Evolutionary conservation across 2,329 filamentous ascomycete genomes (phyloP).

Genomic region (Aspergillus neotritici): DNA sequence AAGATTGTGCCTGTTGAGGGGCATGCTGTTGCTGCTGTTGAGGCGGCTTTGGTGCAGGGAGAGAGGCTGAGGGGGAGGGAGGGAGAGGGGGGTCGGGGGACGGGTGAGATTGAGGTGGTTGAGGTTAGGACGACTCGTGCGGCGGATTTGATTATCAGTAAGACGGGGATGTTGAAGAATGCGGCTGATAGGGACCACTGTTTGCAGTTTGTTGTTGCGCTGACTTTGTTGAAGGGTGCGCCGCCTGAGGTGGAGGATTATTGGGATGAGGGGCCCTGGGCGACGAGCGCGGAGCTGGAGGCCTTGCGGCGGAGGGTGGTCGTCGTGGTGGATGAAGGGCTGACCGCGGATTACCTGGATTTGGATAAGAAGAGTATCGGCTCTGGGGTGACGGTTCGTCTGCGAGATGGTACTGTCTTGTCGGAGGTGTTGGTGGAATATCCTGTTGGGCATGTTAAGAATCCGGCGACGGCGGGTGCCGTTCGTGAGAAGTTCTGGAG

Average conservation of each 20-base stretch:
- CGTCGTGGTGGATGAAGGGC: slow-evolving; percentile 19
- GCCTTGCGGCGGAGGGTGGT: slow-evolving; percentile 22
- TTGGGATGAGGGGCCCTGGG: slow-evolving; percentile 22
- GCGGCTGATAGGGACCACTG: slow-evolving; percentile 35
- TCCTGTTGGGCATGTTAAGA: slow-evolving; percentile 28
- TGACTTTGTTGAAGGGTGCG: slow-evolving; percentile 28
- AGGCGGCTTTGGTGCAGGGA: slow-evolving; percentile 23
- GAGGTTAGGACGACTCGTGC: slow-evolving; percentile 26
- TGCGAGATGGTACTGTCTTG: slow-evolving; percentile 20
- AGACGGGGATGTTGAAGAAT: slow-evolving; percentile 22
- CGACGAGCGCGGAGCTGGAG: slow-evolving; percentile 14
- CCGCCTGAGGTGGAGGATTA: slow-evolving; percentile 24
- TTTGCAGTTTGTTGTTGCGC: slow-evolving; percentile 30
- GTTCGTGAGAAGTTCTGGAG: slow-evolving; percentile 14
- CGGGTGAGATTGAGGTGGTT: slow-evolving; percentile 22
- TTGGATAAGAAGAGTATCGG: slow-evolving; percentile 22
- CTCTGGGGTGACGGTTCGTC: slow-evolving; percentile 20
- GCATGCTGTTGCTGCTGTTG: slow-evolving; percentile 31
- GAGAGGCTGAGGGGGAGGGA: slow-evolving; percentile 11
- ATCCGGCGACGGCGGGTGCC: slow-evolving; percentile 8
- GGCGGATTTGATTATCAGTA: slow-evolving; percentile 31
- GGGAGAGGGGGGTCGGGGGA: slow-evolving; percentile 7
- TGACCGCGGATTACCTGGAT: slow-evolving; percentile 30
- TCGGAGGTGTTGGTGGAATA: slow-evolving; percentile 35
- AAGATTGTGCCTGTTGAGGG: slow-evolving; percentile 29